These are phyloP conservation scores for Plectranthus barbatus DNA, from an alignment of 257 asterid species.

Conservation along the genomic window DNA sequence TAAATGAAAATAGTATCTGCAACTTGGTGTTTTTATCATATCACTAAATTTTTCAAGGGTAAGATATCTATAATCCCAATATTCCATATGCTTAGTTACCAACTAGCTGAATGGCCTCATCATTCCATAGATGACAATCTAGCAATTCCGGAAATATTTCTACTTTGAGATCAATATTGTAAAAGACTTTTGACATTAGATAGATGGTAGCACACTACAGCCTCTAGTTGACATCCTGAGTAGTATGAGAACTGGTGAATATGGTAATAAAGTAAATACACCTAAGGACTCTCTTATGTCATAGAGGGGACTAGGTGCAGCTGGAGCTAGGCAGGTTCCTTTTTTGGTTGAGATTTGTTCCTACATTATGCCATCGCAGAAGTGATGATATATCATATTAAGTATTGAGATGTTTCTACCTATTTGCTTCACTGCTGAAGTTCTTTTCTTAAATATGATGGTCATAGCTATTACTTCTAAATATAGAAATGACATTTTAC, in stretches of 20 bases:
- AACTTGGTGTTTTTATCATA: neutral
- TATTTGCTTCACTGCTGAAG: neutral
- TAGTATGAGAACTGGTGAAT: neutral
- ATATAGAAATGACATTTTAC: neutral
- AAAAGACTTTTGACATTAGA: too few species aligned
- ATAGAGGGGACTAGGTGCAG: neutral
- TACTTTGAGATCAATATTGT: neutral
- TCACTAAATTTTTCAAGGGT: neutral
- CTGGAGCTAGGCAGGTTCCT: too few species aligned
- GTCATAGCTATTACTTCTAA: neutral
- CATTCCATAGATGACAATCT: neutral
- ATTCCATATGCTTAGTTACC: neutral
- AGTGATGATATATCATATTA: neutral
- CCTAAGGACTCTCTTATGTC: neutral
- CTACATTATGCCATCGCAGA: too few species aligned
- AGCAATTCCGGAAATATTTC: neutral
- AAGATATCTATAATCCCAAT: too few species aligned
- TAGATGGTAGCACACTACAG: neutral
- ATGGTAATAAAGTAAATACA: neutral
- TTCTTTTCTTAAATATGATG: neutral
- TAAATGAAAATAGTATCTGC: neutral
- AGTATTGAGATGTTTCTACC: neutral
- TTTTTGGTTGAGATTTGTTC: too few species aligned
- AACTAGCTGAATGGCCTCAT: neutral
- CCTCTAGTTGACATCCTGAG: neutral